A percentile compares a stretch with the other conserved stretches of the same genome.
Evolutionary conservation across 176 grass and related monocot genomes (phyloP).

Genomic region (Bothriochloa decipiens): DNA sequence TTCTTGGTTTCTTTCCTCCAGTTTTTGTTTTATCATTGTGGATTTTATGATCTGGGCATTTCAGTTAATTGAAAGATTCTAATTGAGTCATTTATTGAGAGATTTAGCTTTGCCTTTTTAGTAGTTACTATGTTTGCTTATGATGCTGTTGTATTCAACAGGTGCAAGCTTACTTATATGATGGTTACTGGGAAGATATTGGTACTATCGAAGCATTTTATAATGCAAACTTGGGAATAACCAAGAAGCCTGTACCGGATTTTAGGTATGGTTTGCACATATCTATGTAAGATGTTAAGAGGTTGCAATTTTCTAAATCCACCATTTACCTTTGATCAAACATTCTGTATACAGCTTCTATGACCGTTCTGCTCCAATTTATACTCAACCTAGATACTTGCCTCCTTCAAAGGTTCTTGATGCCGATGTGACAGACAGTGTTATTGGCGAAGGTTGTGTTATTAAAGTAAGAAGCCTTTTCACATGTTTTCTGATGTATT

Average conservation of each 20-base stretch:
- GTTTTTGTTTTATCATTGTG: constrained; percentile 11
- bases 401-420: constrained; percentile 96
- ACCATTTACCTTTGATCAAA: constrained; percentile 36
- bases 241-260: constrained; percentile 91
- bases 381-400: constrained; percentile 89
- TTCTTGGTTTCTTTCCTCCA: background rate
- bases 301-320: constrained; percentile 18
- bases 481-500: constrained; percentile 17
- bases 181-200: constrained; percentile 99
- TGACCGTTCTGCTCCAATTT: constrained; percentile 87
- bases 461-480: constrained; percentile 76
- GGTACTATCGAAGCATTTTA: constrained; percentile 92
- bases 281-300: background rate
- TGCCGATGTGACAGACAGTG: constrained; percentile 88
- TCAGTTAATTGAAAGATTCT: background rate
- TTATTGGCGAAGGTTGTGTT: constrained; percentile 96
- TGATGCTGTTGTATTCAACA: constrained; percentile 43
- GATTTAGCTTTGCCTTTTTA: background rate
- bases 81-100: background rate
- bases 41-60: background rate
- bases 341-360: constrained; percentile 70
- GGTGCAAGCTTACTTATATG: constrained; percentile 96
- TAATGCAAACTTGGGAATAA: constrained; percentile 93
- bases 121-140: constrained; percentile 26
- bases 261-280: constrained; percentile 64